Base-by-base conservation (phyloP, 2,329 filamentous ascomycete species). In the Aspergillus sp. region DNA sequence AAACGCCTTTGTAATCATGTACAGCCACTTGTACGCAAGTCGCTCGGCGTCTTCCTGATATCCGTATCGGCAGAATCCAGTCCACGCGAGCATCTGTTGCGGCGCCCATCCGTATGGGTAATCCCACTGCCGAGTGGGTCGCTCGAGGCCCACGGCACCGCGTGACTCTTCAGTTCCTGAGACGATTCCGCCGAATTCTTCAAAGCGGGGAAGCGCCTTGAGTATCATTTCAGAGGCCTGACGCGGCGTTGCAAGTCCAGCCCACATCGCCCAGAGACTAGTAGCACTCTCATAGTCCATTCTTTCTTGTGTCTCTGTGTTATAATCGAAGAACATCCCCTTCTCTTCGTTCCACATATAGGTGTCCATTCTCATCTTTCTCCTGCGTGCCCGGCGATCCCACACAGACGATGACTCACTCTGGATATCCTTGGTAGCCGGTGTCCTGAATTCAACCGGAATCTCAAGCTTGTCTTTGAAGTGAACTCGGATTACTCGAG, bases 71-170 rank as follows among this genome's bases (percentile, higher is more conserved):
- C 92, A 84, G 58, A 99, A 80, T 3, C 93, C 95, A 1, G 91
- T 93, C 95, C 95, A 99, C 1, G 95, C 93, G 43, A 99, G 85
- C 79, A 99, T 98, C 79, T 99, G 95, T 80, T 99, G 95, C 33
- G 95, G 95, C 55, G 95, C 95, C 95, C 95, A 99, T 59, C 95
- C 95, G 71, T 95, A 98, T 0, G 95, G 95, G 73, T 92, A 98
- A 73, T 99, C 95, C 95, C 95, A 99, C 73, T 99, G 95, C 66
- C 95, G 87, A 74, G 97, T 98, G 7, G 95, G 95, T 48, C 93
- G 85, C 66, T 93, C 86, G 40, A 97, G 76, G 12, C 90, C 87
- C 60, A 96, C 80, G 33, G 82, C 79, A 41, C 95, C 95, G 45
- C 95, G 90, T 55, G 91, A 96, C 74, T 92, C 86, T 71, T 96